Evolutionary conservation across 2,329 filamentous ascomycete genomes (phyloP).

Genomic region (Aspergillus sp.): DNA sequence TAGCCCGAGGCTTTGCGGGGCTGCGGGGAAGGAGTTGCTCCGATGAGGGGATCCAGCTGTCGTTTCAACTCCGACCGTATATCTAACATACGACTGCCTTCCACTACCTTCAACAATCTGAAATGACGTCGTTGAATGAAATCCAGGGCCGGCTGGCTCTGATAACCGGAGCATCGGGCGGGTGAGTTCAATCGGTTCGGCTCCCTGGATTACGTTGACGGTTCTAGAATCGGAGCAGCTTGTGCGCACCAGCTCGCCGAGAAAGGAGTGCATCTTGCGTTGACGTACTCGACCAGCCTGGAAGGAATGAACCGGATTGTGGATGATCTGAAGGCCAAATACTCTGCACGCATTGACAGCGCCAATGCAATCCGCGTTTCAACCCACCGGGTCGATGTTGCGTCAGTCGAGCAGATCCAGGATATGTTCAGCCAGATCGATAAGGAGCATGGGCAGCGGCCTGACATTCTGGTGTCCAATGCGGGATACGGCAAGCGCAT

Average conservation of each 20-base stretch:
- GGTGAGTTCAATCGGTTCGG: slow-evolving; percentile 31
- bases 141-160: slow-evolving; percentile 48
- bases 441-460: slow-evolving; percentile 43
- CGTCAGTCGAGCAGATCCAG: slow-evolving; percentile 44
- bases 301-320: slow-evolving; percentile 39
- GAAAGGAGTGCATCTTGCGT: slow-evolving; percentile 45
- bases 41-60: slow-evolving; percentile 9
- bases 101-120: background rate
- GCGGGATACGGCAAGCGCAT: slow-evolving; percentile 58
- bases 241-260: slow-evolving; percentile 48
- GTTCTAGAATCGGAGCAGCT: slow-evolving; percentile 49
- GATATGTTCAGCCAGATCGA: slow-evolving; percentile 48
- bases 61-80: slow-evolving; percentile 1
- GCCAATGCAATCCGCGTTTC: slow-evolving; percentile 35
- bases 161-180: slow-evolving; percentile 53
- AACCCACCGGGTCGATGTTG: slow-evolving; percentile 51
- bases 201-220: slow-evolving; percentile 4
- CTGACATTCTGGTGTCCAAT: slow-evolving; percentile 58
- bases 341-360: slow-evolving; percentile 9
- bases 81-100: background rate
- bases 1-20: slow-evolving; percentile 18
- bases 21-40: slow-evolving; percentile 15
- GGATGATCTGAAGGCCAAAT: slow-evolving; percentile 28
- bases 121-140: slow-evolving; percentile 30
- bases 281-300: slow-evolving; percentile 50